Base-by-base conservation (phyloP, 164 flowering plant species). In the Vitis labrusca region DNA sequence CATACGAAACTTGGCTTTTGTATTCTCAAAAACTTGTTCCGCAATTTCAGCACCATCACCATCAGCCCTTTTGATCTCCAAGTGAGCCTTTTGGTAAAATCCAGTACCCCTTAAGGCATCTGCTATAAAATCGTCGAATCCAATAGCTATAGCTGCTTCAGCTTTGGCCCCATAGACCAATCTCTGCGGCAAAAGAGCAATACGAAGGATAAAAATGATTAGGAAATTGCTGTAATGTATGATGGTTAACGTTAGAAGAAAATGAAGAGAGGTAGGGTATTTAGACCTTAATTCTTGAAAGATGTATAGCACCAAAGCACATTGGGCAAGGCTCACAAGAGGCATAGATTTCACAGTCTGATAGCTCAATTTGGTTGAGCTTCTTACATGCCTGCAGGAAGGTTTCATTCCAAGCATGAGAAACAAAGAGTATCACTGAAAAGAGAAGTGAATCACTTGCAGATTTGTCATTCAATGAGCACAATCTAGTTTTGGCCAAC, bases 271-370 rank as follows among this genome's bases (percentile, higher is more conserved):
- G 49, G 30, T 13, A 63, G 14, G 32, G 32, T 15, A 3, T 32
- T 30, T 37, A 11, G 30, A 94, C 98, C 97, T 92, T 94, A 48
- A 92, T 81, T 79, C 97, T 84, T 15, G 98, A 90, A 63, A 94
- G 97, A 80, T 90, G 96, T 81, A 94, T 91, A 14, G 98, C 98
- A 58, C 97, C 98, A 67, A 94, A 94, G 82, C 98, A 94, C 98
- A 94, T 94, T 10, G 98, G 98, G 67, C 98, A 94, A 37, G 98
- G 98, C 82, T 94, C 98, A 64, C 98, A 91, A 5, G 97, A 92
- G 8, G 97, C 91, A 71, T 94, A 92, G 9, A 94, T 91, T 78
- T 94, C 98, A 64, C 97, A 94, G 66, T 92, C 97, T 0, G 97
- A 80, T 19, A 94, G 93, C 82, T 92, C 97, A 59, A 91, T 84